Evolutionary conservation across 2,329 filamentous ascomycete species (phyloP).

Genomic region (Trichoderma cornu-damae): DNA sequence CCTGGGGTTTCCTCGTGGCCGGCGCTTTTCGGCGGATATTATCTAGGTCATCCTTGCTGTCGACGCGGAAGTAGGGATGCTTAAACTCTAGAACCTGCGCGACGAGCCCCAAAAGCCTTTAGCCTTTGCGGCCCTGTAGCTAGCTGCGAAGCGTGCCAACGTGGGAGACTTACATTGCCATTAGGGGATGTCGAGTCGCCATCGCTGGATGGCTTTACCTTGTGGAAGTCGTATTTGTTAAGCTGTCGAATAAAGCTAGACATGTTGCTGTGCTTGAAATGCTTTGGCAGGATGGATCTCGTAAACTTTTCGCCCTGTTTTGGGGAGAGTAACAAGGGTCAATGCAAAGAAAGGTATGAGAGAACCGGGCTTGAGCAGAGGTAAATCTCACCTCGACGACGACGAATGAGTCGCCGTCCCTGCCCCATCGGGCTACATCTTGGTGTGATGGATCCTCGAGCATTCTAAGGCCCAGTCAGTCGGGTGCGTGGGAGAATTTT

Average conservation of each 20-base stretch:
- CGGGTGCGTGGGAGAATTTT: background rate
- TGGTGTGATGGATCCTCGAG: slow-evolving; percentile 91
- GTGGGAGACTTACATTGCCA: slow-evolving; percentile 34
- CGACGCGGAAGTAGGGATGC: slow-evolving; percentile 90
- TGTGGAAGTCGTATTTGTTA: slow-evolving; percentile 98
- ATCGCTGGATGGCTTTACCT: slow-evolving; percentile 61
- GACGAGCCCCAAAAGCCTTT: background rate
- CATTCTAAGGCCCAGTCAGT: slow-evolving; percentile 51
- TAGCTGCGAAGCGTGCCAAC: no score
- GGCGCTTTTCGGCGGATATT: slow-evolving; percentile 96
- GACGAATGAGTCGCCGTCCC: slow-evolving; percentile 91
- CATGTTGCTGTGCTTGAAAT: slow-evolving; percentile 99
- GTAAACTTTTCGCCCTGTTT: slow-evolving; percentile 94
- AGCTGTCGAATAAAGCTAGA: slow-evolving; percentile 92
- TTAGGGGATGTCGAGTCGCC: slow-evolving; percentile 32
- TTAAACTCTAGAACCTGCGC: slow-evolving; percentile 71
- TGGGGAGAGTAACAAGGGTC: slow-evolving; percentile 7
- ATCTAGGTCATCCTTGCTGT: slow-evolving; percentile 93
- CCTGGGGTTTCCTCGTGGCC: slow-evolving; percentile 70
- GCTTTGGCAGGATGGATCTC: slow-evolving; percentile 91
- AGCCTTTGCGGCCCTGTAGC: no score
- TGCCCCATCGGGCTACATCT: slow-evolving; percentile 90
- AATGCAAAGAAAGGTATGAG: background rate
- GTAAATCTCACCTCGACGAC: slow-evolving; percentile 73
- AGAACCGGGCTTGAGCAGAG: background rate